These are phyloP conservation scores for Tilletia caries DNA, from an alignment of 1,284 basidiomycete species.

Conservation along the genomic window DNA sequence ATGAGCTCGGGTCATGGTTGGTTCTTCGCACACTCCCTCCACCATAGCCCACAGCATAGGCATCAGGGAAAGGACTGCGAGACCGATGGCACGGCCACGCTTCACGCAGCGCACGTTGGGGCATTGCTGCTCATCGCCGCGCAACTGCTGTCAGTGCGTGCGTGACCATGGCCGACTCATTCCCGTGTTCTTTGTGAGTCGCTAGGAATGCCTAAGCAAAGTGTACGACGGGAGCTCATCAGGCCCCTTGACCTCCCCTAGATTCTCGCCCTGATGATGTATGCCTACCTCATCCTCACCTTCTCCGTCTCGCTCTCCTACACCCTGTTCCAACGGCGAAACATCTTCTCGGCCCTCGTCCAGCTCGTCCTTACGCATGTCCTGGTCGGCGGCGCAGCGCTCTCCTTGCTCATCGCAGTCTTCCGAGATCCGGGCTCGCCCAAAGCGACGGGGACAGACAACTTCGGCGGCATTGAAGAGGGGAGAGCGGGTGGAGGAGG, in stretches of 20 bases:
- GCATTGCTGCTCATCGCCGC: constrained; percentile 8
- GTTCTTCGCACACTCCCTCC: too few species aligned
- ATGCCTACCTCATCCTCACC: constrained; percentile 29
- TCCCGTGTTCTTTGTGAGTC: constrained; percentile 25
- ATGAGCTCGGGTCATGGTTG: too few species aligned
- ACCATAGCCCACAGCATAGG: too few species aligned
- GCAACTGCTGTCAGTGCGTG: constrained; percentile 19
- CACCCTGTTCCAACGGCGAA: constrained; percentile 20
- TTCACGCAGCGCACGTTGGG: neutral
- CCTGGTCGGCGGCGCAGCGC: constrained; percentile 28
- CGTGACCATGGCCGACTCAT: constrained; percentile 27
- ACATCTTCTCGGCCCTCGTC: constrained; percentile 22
- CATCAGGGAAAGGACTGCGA: too few species aligned
- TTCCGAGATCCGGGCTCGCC: constrained; percentile 16
- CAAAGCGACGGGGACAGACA: constrained; percentile 26
- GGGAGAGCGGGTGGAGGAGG: constrained; percentile 20
- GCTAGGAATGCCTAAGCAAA: neutral
- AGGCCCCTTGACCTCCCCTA: neutral
- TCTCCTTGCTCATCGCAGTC: constrained; percentile 34
- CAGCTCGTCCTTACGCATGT: constrained; percentile 27
- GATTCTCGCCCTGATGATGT: constrained; percentile 27
- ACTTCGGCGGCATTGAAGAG: neutral
- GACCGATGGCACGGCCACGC: neutral
- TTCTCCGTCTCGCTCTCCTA: constrained; percentile 29
- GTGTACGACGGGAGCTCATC: neutral